Conservation (phyloP, 345 rosid genomes). For the Rhodomyrtus tomentosa region DNA sequence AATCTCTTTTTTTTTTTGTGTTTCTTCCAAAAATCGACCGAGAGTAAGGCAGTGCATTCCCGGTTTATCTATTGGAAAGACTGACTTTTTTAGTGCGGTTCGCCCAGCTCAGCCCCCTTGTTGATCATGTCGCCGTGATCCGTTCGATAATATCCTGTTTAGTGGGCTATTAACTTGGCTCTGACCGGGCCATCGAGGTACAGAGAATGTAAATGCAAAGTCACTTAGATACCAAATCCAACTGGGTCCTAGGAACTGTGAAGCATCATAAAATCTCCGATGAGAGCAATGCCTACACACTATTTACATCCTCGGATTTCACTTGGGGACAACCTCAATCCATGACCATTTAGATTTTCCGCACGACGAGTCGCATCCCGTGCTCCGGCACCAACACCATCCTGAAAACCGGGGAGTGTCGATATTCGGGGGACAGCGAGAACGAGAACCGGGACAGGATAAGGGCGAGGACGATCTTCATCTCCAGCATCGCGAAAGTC, state of each 20-base stretch:
- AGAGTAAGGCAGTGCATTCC: no score
- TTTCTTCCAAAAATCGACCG: no score
- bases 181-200: no score
- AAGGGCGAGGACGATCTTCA: conserved; percentile 9
- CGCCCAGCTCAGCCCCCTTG: not conserved
- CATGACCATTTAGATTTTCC: not conserved
- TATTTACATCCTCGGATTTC: not conserved
- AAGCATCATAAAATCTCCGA: not conserved
- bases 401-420: conserved; percentile 20
- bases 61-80: no score
- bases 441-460: conserved; percentile 19
- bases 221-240: not conserved
- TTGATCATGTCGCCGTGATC: not conserved
- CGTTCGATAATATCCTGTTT: not conserved
- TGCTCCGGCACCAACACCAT: conserved; percentile 6
- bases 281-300: not conserved
- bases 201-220: no score
- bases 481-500: conserved; percentile 24
- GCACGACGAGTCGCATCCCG: conserved; percentile 7
- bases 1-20: no score
- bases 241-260: not conserved
- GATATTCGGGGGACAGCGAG: conserved; percentile 12
- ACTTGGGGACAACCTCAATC: not conserved
- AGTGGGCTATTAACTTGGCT: not conserved
- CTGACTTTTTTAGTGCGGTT: no score